These are phyloP conservation scores for Cladorrhinum samala DNA, from an alignment of 495 filamentous ascomycete genomes.

Conservation along the genomic window DNA sequence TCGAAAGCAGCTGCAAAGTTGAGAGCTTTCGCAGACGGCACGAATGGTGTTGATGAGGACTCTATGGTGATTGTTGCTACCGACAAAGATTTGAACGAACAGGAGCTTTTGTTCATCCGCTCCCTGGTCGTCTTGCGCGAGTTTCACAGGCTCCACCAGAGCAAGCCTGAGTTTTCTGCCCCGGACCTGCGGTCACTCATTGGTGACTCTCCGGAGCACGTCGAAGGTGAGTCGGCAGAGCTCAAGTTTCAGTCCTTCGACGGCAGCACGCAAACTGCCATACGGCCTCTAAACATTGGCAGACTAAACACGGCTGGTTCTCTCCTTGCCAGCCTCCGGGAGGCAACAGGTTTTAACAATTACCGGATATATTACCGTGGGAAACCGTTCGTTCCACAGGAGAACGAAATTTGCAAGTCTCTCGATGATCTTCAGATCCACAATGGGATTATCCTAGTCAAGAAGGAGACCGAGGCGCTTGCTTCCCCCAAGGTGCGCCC, in stretches of 20 bases:
- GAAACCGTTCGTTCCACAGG: conserved; percentile 40
- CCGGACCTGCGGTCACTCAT: conserved; percentile 43
- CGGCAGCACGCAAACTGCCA: conserved; percentile 48
- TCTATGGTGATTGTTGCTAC: conserved; percentile 43
- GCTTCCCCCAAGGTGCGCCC: conserved; percentile 29
- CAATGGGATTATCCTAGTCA: conserved; percentile 58
- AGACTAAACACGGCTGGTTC: conserved; percentile 63
- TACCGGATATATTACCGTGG: conserved; percentile 52
- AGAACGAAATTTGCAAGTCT: conserved; percentile 44
- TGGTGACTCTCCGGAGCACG: conserved; percentile 29
- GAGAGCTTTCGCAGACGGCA: conserved; percentile 40
- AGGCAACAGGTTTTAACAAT: conserved; percentile 64
- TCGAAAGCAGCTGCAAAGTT: conserved; percentile 59
- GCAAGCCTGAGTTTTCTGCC: conserved; percentile 41
- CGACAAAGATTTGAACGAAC: conserved; percentile 39
- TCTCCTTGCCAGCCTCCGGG: conserved; percentile 55
- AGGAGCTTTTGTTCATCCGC: conserved; percentile 59
- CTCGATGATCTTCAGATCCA: conserved; percentile 53
- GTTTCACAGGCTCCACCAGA: conserved; percentile 42
- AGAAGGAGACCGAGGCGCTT: conserved; percentile 33
- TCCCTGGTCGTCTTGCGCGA: conserved; percentile 50
- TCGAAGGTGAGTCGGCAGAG: conserved; percentile 54
- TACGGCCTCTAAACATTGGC: conserved; percentile 56
- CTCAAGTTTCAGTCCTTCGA: conserved; percentile 71
- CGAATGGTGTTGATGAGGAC: conserved; percentile 41